Evolutionary conservation across 2,329 filamentous ascomycete species (phyloP).

Genomic region (Claviceps africana): DNA sequence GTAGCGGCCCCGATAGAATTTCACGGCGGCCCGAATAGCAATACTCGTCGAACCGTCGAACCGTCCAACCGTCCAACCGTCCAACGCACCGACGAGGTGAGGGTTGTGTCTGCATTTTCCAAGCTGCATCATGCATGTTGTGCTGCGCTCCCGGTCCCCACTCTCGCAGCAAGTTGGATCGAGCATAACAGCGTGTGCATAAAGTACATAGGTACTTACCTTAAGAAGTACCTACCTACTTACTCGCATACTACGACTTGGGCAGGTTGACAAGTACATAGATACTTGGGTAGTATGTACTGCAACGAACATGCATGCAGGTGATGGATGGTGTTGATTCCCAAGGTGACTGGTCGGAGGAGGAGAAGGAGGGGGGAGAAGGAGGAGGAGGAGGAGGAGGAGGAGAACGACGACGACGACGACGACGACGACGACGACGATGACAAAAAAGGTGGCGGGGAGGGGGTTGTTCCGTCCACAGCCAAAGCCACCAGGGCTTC

Average conservation of each 20-base stretch:
- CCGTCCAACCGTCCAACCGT: background rate
- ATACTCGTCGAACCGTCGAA: background rate
- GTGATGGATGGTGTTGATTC: background rate
- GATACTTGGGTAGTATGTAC: background rate
- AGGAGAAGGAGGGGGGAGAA: background rate
- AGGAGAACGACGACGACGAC: background rate
- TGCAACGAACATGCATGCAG: background rate
- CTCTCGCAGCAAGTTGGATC: background rate
- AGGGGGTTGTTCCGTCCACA: background rate
- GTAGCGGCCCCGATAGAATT: too few species aligned
- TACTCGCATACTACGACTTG: too few species aligned
- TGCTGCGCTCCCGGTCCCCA: background rate
- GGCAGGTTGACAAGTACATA: too few species aligned
- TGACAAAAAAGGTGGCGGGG: background rate
- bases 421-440: background rate
- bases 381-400: background rate
- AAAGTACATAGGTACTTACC: background rate
- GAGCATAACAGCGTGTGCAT: background rate
- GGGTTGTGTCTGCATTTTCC: background rate
- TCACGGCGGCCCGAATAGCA: too few species aligned
- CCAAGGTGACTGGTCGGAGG: background rate
- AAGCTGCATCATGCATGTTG: background rate
- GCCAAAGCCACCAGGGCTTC: background rate
- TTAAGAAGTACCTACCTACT: background rate
- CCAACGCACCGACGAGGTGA: background rate